Conservation (phyloP, 2,329 filamentous ascomycete genomes). For the Dichotomopilus funicola region DNA sequence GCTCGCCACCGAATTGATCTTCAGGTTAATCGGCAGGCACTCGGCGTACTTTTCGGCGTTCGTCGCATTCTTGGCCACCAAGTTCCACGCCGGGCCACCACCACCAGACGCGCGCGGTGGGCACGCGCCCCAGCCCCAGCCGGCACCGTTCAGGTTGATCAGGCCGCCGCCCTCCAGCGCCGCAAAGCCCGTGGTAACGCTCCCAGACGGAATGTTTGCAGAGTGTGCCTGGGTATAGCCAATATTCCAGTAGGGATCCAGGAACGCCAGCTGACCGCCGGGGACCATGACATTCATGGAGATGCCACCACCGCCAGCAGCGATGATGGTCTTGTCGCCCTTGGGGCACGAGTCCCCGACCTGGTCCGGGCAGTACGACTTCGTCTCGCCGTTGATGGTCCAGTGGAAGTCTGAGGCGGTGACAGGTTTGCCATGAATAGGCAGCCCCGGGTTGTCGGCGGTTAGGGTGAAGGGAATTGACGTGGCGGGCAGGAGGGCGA, state of each 20-base stretch:
- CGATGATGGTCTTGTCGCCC: slow-evolving; percentile 26
- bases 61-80: slow-evolving; percentile 25
- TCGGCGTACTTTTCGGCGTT: slow-evolving; percentile 19
- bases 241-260: slow-evolving; percentile 26
- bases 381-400: slow-evolving; percentile 26
- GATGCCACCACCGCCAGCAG: slow-evolving; percentile 13
- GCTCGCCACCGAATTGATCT: slow-evolving; percentile 21
- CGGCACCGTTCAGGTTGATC: slow-evolving; percentile 29
- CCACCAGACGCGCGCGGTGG: slow-evolving; percentile 22
- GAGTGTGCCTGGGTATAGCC: slow-evolving; percentile 32
- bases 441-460: slow-evolving; percentile 27
- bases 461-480: slow-evolving; percentile 26
- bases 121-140: slow-evolving; percentile 28
- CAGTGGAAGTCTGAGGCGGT: slow-evolving; percentile 25
- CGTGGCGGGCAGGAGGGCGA: slow-evolving; percentile 22
- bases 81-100: slow-evolving; percentile 22
- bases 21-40: slow-evolving; percentile 27
- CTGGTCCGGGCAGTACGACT: slow-evolving; percentile 28
- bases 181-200: slow-evolving; percentile 24
- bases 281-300: slow-evolving; percentile 29
- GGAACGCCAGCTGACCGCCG: slow-evolving; percentile 30
- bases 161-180: slow-evolving; percentile 30
- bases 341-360: slow-evolving; percentile 25
- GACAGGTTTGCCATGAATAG: slow-evolving; percentile 27
- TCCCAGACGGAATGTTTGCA: slow-evolving; percentile 26